Evolutionary conservation across 495 filamentous ascomycete genomes (phyloP), one percentile per base, ranked within the genome.

Genomic region (Lentithecium fluviatile): DNA sequence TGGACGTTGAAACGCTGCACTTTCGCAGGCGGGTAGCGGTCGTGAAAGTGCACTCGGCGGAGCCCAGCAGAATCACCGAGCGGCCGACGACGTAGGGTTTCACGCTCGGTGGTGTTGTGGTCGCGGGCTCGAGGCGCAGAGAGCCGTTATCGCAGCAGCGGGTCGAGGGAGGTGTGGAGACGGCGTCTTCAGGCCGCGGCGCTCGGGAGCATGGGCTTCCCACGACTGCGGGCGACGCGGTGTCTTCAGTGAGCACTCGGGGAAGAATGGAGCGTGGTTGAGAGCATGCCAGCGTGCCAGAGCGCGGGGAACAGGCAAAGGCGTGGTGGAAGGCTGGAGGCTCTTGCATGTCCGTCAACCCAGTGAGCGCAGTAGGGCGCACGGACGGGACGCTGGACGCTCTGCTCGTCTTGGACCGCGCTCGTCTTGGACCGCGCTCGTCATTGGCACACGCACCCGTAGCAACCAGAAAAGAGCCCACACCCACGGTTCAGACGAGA

Each of bases 81-180:
- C 40, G 52, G 26, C 24, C 32, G 52, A 17, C 26, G 55, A 49
- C 34, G 56, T 51, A 32, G 17, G 38, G 29, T 55, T 17, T 26
- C 38, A 46, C 19, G 4, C 29, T 42, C 36, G 38, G 54, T 43
- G 23, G 43, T n/a, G 53, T 23, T 34, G 58, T 49, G 45, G 53
- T 48, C 55, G 60, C 25, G 38, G 5, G 45, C 25, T 64, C 52
- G 48, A 57, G 62, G 45, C 45, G 40, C 19, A 21, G 55, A 21
- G 26, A 53, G 54, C 45, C 55, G 60, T 59, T 63, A 63, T 64
- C 59, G 63, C 58, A 52, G 19, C 53, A 54, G 59, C 49, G 58
- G 60, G 50, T 60, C 65, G 59, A 64, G 56, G 65, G 65, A 43
- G 54, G 24, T 34, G 59, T 49, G 59, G 64, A 59, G 54, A 60